phyloP scores from a whole-genome alignment of 2,329 filamentous ascomycete species.

The Epichloe coenophiala region DNA sequence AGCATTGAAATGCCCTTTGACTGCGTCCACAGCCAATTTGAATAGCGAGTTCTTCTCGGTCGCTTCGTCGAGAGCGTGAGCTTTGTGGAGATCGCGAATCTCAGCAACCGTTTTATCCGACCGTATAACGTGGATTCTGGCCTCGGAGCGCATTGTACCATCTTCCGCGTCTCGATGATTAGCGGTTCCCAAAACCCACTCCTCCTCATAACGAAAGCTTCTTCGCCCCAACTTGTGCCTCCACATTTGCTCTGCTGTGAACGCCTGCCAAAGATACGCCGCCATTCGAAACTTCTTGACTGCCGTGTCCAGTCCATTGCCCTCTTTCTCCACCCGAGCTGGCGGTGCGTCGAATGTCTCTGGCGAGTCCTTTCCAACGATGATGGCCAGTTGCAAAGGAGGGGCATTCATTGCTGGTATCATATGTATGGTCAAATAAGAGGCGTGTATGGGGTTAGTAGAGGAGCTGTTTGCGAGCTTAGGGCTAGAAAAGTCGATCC shows the following conservation, averaged over 20 bases:
- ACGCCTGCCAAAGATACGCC: slow-evolving; percentile 93
- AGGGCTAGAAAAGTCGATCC: slow-evolving; percentile 76
- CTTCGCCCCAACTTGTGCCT: slow-evolving; percentile 76
- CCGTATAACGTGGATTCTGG: slow-evolving; percentile 76
- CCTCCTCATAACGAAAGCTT: slow-evolving; percentile 83
- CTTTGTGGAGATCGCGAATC: slow-evolving; percentile 61
- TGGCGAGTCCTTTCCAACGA: slow-evolving; percentile 78
- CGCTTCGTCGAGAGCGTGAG: slow-evolving; percentile 62
- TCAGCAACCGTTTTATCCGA: slow-evolving; percentile 74
- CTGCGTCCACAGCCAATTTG: slow-evolving; percentile 61
- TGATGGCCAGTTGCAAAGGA: slow-evolving; percentile 76
- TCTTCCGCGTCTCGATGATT: slow-evolving; percentile 59
- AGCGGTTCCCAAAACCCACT: slow-evolving; percentile 77
- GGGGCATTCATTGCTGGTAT: slow-evolving; percentile 65
- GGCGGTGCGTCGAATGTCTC: slow-evolving; percentile 74
- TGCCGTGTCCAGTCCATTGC: slow-evolving; percentile 67
- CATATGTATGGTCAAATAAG: slow-evolving; percentile 75
- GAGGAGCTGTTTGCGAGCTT: slow-evolving; percentile 60
- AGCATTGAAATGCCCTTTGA: slow-evolving; percentile 64
- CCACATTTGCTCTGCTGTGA: slow-evolving; percentile 93
- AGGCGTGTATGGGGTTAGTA: slow-evolving; percentile 59
- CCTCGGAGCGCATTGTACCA: slow-evolving; percentile 74
- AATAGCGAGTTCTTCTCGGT: slow-evolving; percentile 63
- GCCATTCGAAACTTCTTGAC: slow-evolving; percentile 88
- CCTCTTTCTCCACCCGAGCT: slow-evolving; percentile 61